phyloP scores from a whole-genome alignment of 2,329 filamentous ascomycete species.

The Trichoderma koningii region DNA sequence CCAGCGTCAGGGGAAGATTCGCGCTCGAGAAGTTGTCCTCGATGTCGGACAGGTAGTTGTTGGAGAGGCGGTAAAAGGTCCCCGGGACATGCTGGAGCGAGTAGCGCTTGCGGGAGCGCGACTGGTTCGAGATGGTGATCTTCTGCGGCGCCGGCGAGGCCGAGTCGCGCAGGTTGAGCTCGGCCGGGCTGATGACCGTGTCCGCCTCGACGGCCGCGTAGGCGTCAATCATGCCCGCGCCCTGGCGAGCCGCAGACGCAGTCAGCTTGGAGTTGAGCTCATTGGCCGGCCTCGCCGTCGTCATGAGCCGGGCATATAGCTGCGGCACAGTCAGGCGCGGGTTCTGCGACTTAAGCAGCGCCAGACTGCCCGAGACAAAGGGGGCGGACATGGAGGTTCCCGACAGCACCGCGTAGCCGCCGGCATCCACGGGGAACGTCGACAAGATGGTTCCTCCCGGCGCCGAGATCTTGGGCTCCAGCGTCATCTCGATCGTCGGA shows the following conservation, averaged over 20 bases:
- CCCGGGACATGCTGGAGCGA: conserved; percentile 1
- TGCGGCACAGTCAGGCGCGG: conserved; percentile 1
- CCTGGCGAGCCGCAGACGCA: conserved; percentile 10
- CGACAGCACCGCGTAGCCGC: conserved; percentile 45
- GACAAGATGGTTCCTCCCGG: conserved; percentile 48
- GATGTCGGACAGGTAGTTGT: conserved; percentile 5
- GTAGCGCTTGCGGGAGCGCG: conserved; percentile 10
- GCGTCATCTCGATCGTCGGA: conserved; percentile 44
- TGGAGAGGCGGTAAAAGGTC: neutral
- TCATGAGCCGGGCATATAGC: conserved; percentile 9
- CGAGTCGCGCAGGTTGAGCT: conserved; percentile 17
- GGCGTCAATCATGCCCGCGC: conserved; percentile 16
- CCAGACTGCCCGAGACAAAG: conserved; percentile 43
- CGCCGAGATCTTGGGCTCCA: conserved; percentile 45
- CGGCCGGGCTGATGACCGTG: neutral
- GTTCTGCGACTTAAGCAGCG: conserved; percentile 37
- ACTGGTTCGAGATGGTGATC: conserved; percentile 23
- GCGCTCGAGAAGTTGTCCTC: neutral
- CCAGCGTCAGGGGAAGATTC: neutral
- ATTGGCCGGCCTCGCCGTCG: neutral
- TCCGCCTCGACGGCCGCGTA: conserved; percentile 9
- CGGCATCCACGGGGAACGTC: conserved; percentile 46
- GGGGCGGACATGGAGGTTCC: conserved; percentile 54
- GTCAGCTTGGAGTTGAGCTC: conserved; percentile 1
- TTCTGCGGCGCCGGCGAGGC: conserved; percentile 5